phyloP scores from a whole-genome alignment of 768 basidiomycete species.

The Leccinum longicurvipes region DNA sequence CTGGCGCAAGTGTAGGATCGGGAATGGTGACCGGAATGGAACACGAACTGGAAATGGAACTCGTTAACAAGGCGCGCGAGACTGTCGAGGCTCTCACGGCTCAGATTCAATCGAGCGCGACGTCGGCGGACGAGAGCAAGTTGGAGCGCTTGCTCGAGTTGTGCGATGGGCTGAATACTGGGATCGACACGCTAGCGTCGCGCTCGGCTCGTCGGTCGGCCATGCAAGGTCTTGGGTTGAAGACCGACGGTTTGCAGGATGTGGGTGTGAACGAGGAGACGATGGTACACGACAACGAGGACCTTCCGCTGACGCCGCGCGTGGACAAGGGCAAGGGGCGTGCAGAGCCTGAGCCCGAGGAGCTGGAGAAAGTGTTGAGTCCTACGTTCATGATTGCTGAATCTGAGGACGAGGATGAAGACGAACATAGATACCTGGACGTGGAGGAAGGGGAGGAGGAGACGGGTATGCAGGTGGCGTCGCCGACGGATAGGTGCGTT shows the following conservation, averaged over 20 bases:
- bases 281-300: neutral
- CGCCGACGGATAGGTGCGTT: constrained; percentile 48
- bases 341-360: constrained; percentile 65
- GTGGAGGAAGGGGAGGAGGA: constrained; percentile 36
- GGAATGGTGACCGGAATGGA: no score
- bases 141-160: neutral
- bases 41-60: neutral
- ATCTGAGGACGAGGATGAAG: constrained; percentile 52
- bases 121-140: neutral
- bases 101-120: neutral
- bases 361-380: constrained; percentile 67
- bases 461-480: constrained; percentile 21
- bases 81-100: neutral
- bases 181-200: neutral
- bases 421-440: constrained; percentile 31
- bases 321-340: constrained; percentile 78
- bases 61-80: neutral
- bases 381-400: constrained; percentile 56
- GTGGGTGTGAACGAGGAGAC: neutral
- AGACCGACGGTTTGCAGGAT: neutral
- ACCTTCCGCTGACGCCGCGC: constrained; percentile 51
- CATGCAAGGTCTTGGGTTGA: neutral
- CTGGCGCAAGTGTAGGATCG: neutral
- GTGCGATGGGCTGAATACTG: neutral
- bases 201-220: neutral